A percentile compares a stretch with the other conserved stretches of the same genome.
Conservation (phyloP, 352 stramenopile species). For the Globisporangium lucens region DNA sequence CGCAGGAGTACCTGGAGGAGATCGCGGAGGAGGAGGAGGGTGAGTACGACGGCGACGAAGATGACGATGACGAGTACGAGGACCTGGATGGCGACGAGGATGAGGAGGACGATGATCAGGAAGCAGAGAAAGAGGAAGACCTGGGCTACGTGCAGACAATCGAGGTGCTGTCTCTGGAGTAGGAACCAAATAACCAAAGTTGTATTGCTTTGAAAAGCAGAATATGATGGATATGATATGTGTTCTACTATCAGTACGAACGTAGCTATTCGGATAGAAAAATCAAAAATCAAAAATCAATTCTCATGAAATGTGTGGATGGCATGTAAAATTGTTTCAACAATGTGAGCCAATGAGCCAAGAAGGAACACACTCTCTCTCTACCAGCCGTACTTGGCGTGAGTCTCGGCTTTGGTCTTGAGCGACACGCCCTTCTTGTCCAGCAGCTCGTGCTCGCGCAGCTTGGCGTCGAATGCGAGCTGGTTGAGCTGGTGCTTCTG, state of each 20-base stretch:
- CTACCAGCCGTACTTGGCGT: constrained; percentile 83
- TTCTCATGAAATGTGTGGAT: neutral
- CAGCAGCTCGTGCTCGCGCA: constrained; percentile 65
- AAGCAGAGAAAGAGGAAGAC: constrained; percentile 1
- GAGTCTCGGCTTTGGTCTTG: constrained; percentile 76
- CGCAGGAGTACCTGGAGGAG: constrained; percentile 60
- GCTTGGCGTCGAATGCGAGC: constrained; percentile 75
- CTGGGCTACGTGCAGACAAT: constrained; percentile 27
- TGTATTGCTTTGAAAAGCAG: constrained; percentile 1
- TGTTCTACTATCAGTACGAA: neutral
- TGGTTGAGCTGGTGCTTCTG: constrained; percentile 85
- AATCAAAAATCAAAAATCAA: neutral
- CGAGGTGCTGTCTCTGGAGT: neutral
- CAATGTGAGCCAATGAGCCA: neutral
- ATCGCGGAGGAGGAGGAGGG: constrained; percentile 35
- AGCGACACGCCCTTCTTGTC: constrained; percentile 57
- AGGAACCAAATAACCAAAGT: neutral
- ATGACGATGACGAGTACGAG: constrained; percentile 16
- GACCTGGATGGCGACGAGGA: constrained; percentile 20
- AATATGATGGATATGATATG: neutral
- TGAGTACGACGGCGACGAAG: constrained; percentile 20
- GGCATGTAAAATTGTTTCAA: neutral
- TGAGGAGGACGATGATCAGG: constrained; percentile 5
- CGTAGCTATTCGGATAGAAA: neutral
- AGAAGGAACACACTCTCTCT: neutral